Conservation (phyloP, 75 land plant genomes). For the Cunninghamia lanceolata region DNA sequence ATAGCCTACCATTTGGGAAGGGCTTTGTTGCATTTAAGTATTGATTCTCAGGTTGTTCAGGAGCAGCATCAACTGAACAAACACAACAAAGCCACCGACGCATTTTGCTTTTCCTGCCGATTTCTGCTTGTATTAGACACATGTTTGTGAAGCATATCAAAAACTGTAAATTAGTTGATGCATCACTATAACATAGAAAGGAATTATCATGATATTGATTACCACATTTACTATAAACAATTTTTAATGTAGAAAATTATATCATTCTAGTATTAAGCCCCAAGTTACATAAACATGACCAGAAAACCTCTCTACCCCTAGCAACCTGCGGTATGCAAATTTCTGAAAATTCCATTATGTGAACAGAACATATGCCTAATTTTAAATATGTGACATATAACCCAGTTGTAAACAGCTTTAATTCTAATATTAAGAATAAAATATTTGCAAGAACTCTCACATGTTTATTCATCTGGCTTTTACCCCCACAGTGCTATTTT, state of each 20-base stretch:
- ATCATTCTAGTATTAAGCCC: neutral
- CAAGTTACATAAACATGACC: neutral
- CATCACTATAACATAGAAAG: neutral
- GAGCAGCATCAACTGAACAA: neutral
- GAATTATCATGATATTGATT: neutral
- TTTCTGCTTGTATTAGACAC: neutral
- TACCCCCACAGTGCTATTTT: neutral
- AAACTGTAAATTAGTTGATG: neutral
- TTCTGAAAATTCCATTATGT: neutral
- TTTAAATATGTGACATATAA: neutral
- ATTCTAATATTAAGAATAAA: neutral
- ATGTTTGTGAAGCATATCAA: neutral
- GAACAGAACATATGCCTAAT: neutral
- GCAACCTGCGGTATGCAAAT: neutral
- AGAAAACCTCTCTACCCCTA: neutral
- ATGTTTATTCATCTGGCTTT: neutral
- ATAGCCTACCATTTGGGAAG: constrained; percentile 1
- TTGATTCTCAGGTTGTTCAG: constrained; percentile 12
- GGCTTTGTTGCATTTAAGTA: constrained; percentile 6
- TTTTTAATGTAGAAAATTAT: neutral
- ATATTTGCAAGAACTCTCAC: neutral
- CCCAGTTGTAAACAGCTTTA: neutral
- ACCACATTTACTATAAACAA: neutral
- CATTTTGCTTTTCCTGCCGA: constrained; percentile 1
- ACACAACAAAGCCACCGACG: constrained; percentile 8